A percentile compares a stretch with the other conserved stretches of the same genome.
Evolutionary conservation across 805 yeast genomes (phyloP).

Genomic region (Lipomyces sp.): DNA sequence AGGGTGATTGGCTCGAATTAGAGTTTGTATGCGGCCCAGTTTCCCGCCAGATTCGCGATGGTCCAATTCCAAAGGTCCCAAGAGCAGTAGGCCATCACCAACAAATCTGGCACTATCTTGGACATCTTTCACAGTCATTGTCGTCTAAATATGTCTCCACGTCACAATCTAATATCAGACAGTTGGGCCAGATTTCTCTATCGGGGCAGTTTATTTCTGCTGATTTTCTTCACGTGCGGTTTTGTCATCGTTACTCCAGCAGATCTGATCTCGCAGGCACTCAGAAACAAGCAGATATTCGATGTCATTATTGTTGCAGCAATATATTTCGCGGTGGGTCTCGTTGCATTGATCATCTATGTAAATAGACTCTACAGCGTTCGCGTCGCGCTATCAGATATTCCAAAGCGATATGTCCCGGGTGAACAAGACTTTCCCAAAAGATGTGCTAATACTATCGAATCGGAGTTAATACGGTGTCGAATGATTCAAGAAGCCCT

Average conservation of each 20-base stretch:
- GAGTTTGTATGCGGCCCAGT: neutral
- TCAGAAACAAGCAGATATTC: conserved; percentile 67
- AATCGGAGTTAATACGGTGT: conserved; percentile 51
- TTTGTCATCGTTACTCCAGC: conserved; percentile 75
- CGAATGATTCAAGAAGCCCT: conserved; percentile 50
- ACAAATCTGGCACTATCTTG: neutral
- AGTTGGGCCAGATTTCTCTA: conserved; percentile 38
- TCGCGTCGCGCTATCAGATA: conserved; percentile 66
- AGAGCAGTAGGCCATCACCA: neutral
- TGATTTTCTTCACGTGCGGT: conserved; percentile 50
- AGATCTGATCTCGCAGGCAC: conserved; percentile 71
- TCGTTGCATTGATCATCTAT: conserved; percentile 57
- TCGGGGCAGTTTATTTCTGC: conserved; percentile 42
- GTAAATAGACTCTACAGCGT: conserved; percentile 63
- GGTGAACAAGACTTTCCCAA: conserved; percentile 62
- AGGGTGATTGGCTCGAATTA: neutral
- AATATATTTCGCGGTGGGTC: conserved; percentile 65
- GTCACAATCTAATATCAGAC: conserved; percentile 9
- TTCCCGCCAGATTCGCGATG: conserved; percentile 1
- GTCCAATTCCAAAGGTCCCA: too few relatives aligned
- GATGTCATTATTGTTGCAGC: conserved; percentile 81
- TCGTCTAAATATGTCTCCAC: neutral
- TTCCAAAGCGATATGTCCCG: conserved; percentile 80
- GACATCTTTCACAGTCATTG: neutral
- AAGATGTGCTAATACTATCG: conserved; percentile 51